A percentile compares a stretch with the other conserved stretches of the same genome.
phyloP scores from a whole-genome alignment of 192 early-diverging fungal genomes.

The Lunasporangiospora selenospora region DNA sequence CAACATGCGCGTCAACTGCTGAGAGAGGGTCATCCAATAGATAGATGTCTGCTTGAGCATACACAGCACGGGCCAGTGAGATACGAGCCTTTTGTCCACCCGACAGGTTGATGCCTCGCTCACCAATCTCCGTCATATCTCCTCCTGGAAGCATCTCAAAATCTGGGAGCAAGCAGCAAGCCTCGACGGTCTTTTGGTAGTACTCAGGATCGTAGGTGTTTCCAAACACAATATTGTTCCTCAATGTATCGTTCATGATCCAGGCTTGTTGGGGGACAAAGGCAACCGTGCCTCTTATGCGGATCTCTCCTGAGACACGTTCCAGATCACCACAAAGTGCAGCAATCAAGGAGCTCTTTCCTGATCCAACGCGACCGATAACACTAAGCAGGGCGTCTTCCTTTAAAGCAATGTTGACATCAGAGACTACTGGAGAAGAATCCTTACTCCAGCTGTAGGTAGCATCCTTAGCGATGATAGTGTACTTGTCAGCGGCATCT shows the following conservation, averaged over 20 bases:
- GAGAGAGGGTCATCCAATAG: conserved; percentile 66
- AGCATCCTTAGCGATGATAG: conserved; percentile 64
- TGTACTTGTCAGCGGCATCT: conserved; percentile 50
- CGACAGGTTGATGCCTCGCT: conserved; percentile 83
- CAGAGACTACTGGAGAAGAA: conserved; percentile 46
- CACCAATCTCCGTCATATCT: conserved; percentile 67
- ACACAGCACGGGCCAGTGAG: conserved; percentile 72
- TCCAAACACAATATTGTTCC: conserved; percentile 75
- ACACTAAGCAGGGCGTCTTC: conserved; percentile 72
- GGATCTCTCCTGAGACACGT: conserved; percentile 57
- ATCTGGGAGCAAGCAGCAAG: conserved; percentile 83
- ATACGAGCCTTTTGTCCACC: conserved; percentile 85
- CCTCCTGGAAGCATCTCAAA: conserved; percentile 72
- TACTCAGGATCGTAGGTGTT: conserved; percentile 57
- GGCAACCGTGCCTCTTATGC: conserved; percentile 68
- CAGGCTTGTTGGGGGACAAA: conserved; percentile 86
- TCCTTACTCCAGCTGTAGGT: conserved; percentile 58
- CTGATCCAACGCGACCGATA: conserved; percentile 81
- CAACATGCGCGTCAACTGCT: conserved; percentile 64
- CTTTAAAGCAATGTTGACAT: conserved; percentile 36
- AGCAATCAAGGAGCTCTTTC: conserved; percentile 83
- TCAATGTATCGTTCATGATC: conserved; percentile 78
- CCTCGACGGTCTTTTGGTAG: conserved; percentile 58
- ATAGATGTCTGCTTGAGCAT: conserved; percentile 86
- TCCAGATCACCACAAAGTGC: conserved; percentile 82